Evolutionary conservation across 495 filamentous ascomycete genomes (phyloP).

Genomic region (Neurospora africana): DNA sequence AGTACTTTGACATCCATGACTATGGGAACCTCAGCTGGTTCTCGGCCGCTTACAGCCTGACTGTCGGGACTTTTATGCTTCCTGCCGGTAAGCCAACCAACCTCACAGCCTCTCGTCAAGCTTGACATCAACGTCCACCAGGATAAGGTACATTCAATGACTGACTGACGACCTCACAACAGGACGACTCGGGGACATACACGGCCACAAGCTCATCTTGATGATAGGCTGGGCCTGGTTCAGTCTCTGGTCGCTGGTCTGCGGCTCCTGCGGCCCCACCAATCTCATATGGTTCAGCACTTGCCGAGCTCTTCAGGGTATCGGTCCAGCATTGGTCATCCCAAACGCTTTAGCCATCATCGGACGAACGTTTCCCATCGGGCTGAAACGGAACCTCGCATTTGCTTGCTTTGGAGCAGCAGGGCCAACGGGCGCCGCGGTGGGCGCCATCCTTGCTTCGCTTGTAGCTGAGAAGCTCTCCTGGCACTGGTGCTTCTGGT

Average conservation of each 20-base stretch:
- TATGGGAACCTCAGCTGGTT: slow-evolving; percentile 37
- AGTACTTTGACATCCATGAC: slow-evolving; percentile 30
- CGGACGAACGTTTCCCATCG: slow-evolving; percentile 42
- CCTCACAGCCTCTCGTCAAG: background rate
- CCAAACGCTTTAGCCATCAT: slow-evolving; percentile 54
- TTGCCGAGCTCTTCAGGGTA: slow-evolving; percentile 50
- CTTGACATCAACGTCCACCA: background rate
- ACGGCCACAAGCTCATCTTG: slow-evolving; percentile 53
- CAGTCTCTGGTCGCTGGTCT: slow-evolving; percentile 47
- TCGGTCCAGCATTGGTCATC: slow-evolving; percentile 49
- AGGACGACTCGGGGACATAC: slow-evolving; percentile 54
- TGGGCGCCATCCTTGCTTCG: slow-evolving; percentile 40
- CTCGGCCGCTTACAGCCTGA: slow-evolving; percentile 42
- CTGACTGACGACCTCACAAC: slow-evolving; percentile 1
- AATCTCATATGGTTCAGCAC: slow-evolving; percentile 43
- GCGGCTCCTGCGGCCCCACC: slow-evolving; percentile 34
- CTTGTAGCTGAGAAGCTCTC: slow-evolving; percentile 42
- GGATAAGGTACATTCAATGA: background rate
- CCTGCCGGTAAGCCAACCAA: slow-evolving; percentile 23
- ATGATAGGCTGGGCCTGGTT: slow-evolving; percentile 53
- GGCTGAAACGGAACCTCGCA: slow-evolving; percentile 43
- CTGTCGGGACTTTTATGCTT: slow-evolving; percentile 55
- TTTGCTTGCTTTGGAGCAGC: slow-evolving; percentile 54
- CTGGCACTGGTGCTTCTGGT: slow-evolving; percentile 62
- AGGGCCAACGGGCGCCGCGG: slow-evolving; percentile 45